phyloP scores from a whole-genome alignment of 2,329 filamentous ascomycete species.

The Ceratocystis huliohia region DNA sequence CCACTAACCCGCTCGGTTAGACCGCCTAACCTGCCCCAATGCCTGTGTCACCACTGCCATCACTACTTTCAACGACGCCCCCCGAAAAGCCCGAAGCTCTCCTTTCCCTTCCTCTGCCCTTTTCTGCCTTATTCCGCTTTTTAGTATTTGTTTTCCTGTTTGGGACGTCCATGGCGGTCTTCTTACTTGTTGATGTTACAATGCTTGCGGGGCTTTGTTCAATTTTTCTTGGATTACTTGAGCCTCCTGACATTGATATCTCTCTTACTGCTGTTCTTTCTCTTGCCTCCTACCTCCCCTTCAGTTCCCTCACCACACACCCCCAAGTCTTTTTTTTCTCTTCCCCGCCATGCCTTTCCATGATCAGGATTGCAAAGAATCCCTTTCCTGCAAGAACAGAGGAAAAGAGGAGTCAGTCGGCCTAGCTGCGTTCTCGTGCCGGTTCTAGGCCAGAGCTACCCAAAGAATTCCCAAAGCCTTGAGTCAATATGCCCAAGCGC shows the following conservation, averaged over 20 bases:
- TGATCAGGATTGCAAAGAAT: neutral
- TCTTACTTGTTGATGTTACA: neutral
- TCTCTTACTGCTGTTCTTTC: neutral
- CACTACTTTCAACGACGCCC: neutral
- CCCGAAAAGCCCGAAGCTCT: neutral
- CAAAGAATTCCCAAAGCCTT: too few relatives aligned
- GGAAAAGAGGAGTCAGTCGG: neutral
- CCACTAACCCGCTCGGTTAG: neutral
- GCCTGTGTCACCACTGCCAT: neutral
- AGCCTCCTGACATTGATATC: neutral
- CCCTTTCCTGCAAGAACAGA: neutral
- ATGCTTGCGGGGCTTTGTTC: neutral
- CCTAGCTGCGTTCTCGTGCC: neutral
- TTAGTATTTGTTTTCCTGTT: neutral
- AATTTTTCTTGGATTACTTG: neutral
- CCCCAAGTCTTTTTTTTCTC: neutral
- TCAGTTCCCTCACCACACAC: neutral
- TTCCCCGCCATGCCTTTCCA: neutral
- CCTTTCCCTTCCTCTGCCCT: neutral
- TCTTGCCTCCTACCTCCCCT: neutral
- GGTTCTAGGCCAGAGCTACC: neutral
- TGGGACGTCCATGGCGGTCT: neutral
- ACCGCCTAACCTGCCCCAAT: neutral
- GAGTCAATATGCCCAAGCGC: neutral
- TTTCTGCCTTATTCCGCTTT: neutral